Base-by-base conservation (phyloP, 306 rosid species). In the Abrus pulchellus region DNA sequence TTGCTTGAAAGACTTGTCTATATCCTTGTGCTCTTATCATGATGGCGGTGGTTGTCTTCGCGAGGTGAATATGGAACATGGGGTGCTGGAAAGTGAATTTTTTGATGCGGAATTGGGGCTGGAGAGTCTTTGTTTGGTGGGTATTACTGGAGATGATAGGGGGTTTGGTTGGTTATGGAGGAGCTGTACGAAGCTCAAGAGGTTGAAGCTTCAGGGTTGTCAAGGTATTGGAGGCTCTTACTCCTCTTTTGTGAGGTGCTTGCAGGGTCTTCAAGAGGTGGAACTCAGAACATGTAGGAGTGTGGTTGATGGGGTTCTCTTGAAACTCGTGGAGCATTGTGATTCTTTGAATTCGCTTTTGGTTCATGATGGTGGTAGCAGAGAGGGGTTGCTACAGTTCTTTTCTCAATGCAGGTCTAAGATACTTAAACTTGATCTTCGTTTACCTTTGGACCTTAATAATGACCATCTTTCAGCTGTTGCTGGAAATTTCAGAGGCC, bases 291-390 rank as follows among this genome's bases (percentile, higher is more conserved):
- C 94, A 59, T 93, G 99, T 54, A 90, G 99, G 80, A 90, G 83
- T n/a, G 84, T 93, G 27, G 88, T 90, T 52, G 95, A 95, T 53
- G 87, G 60, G 34, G 87, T 95, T 66, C 88, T 95, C 1, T 33
- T 87, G n/a, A 90, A 86, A 66, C 72, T 93, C 38, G 81, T 87
- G 0, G 92, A 91, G 55, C 85, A 91, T 83, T 91, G 84, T 11
- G 28, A 32, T 13, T 87, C 88, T 20, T 79, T 95, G 36, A 75
- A 38, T 47, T 91, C 98, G 1, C 89, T 95, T 1, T 64, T 91
- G 83, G 85, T 95, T 63, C 89, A 95, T 70, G 99, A 95, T 54
- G 99, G 99, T 34, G 97, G 98, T 4, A 93, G 97, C 83, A 84
- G 85, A 27, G 95, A 91, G 2, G 92, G 93, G 1, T 50, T 95